These are phyloP conservation scores for Cucumis melo DNA, from an alignment of 306 rosid species.

Conservation along the genomic window DNA sequence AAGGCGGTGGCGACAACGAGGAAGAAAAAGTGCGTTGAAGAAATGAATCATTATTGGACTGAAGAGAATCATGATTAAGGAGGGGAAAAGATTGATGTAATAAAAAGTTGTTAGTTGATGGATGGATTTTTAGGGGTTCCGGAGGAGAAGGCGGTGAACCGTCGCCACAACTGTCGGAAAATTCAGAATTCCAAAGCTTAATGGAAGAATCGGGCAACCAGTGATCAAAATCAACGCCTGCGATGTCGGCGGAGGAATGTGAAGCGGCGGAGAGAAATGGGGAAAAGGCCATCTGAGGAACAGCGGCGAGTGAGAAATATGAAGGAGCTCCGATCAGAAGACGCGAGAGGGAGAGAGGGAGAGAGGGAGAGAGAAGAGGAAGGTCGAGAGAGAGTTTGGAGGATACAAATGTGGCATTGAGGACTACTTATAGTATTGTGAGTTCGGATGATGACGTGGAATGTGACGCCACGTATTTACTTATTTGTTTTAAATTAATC, in stretches of 20 bases:
- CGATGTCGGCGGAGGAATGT: constrained; percentile 5
- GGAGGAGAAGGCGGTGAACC: constrained; percentile 37
- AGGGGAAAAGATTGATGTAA: constrained; percentile 38
- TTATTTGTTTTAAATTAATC: background rate
- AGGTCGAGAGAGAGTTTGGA: background rate
- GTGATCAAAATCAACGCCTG: constrained; percentile 22
- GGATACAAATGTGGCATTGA: background rate
- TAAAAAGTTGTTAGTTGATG: background rate
- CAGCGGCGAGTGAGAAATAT: constrained; percentile 37
- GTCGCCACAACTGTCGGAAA: constrained; percentile 36
- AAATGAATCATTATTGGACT: constrained; percentile 11
- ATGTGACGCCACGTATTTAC: constrained; percentile 27
- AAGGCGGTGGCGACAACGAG: constrained; percentile 30
- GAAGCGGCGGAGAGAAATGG: constrained; percentile 5
- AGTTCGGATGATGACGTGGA: constrained; percentile 36
- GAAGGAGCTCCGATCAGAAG: background rate
- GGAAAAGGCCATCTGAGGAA: constrained; percentile 22
- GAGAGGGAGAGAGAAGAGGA: background rate
- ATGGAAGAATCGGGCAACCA: constrained; percentile 22
- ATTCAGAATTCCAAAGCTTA: constrained; percentile 23
- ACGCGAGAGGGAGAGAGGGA: background rate
- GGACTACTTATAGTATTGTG: constrained; percentile 5
- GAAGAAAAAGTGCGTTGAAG: constrained; percentile 23
- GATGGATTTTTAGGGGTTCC: constrained; percentile 9
- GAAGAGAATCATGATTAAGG: constrained; percentile 32